Evolutionary conservation across 495 filamentous ascomycete genomes (phyloP), one percentile per base, ranked within the genome.

Genomic region (Lasiosphaeriaceae sp.): DNA sequence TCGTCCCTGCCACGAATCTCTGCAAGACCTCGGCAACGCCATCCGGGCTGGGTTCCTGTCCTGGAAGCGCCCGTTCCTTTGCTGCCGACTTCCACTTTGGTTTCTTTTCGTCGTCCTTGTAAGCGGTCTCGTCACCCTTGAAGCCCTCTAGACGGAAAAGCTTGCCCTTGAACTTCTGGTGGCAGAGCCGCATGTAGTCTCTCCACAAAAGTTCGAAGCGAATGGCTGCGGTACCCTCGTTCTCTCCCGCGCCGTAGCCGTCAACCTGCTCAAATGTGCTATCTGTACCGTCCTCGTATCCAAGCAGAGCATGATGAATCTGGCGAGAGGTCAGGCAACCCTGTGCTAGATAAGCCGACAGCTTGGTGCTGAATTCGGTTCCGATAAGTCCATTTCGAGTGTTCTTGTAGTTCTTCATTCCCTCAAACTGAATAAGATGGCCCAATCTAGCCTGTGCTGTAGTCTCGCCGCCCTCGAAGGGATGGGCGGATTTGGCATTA

Each of bases 181-280:
- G 79, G 56, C 85, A 85, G 12, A 91, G 78, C 0, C 84, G 76
- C 80, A 90, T 89, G 69, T 90, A 90, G 69, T 90, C 87, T 4
- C 87, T 75, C 86, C 87, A 90, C 1, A 90, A 73, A 1, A 91
- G 74, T 58, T 91, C 85, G 54, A 88, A 86, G 2, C 88, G 81
- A 9, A 90, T 74, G 3, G 69, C 73, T n/a, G 75, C 74, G 0
- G 85, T 87, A n/a, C 88, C 87, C 49, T 82, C 79, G 64, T 82
- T 86, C 61, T 89, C 83, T 3, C 86, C 87, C 21, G 82, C 72
- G 11, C 82, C 85, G 52, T 80, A 88, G 8, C 82, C 85, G 2
- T 66, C 52, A 3, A 70, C 69, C 3, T 65, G 52, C 12, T 59
- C 53, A 7, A 67, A 68, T 2, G 52, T 56, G 34, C 68, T 55